Evolutionary conservation across 345 rosid species (phyloP), one percentile per base, ranked within the genome.

Genomic region (Salix suchowensis): DNA sequence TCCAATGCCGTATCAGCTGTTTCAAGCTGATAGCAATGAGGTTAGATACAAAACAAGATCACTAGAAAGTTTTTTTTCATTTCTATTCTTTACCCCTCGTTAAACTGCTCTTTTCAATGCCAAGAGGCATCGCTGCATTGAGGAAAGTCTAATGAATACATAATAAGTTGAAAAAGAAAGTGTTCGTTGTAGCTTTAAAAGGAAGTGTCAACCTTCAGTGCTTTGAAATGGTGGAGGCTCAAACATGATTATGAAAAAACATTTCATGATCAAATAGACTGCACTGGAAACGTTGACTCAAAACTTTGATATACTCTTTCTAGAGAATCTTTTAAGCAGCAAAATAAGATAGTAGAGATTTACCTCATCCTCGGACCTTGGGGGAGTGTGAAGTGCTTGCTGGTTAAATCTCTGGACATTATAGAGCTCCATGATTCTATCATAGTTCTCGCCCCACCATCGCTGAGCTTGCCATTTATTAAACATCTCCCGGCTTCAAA

Each of bases 371-470:
- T 92, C 96, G 26, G 96, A 91, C 85, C 98, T 87, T 6, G 91
- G 82, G n/a, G 99, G 98, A 46, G 97, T 91, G 77, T 91, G 86
- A 68, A 96, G 93, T 58, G 99, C 97, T 80, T 93, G 98, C 4
- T 97, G 92, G 67, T 96, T 96, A 76, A 96, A 96, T 88, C 91
- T 93, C 71, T 93, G 99, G 50, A 96, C 99, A 82, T 96, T 93
- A 78, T 96, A 96, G 58, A 96, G 96, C 86, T 93, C 99, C 90
- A 92, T 93, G 83, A 96, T 92, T 76, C 96, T 85, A 58, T 96
- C 99, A 6, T 87, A 96, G 65, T 96, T 96, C 87, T 96, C 98
- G 21, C 91, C 97, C 99, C 99, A 96, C 99, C 99, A 96, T 64
- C 91, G 76, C 85, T 96, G 99, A 0, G 99, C 99, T 86, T 96